Conservation (phyloP, 2,329 filamentous ascomycete species). For the Scedosporium apiospermum region DNA sequence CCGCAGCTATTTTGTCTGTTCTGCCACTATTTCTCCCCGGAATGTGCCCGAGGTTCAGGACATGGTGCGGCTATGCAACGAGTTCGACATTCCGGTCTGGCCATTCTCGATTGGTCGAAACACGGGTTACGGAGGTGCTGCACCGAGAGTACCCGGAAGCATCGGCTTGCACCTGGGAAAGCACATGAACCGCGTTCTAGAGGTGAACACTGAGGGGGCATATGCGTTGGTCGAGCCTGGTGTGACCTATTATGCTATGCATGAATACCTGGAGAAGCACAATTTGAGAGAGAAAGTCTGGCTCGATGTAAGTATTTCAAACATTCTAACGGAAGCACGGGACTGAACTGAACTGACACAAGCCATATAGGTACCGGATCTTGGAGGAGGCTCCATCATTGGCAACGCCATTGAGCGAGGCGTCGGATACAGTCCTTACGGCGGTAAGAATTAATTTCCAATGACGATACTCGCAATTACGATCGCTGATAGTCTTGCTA, state of each 20-base stretch:
- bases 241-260: conserved; percentile 40
- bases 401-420: conserved; percentile 1
- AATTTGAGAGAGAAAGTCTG: conserved; percentile 28
- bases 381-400: conserved; percentile 29
- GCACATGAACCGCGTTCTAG: conserved; percentile 42
- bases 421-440: neutral
- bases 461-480: neutral
- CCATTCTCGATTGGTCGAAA: conserved; percentile 40
- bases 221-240: conserved; percentile 45
- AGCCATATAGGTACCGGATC: conserved; percentile 16
- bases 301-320: conserved; percentile 23
- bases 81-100: conserved; percentile 34
- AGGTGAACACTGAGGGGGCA: conserved; percentile 38
- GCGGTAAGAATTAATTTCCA: conserved; percentile 24
- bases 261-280: conserved; percentile 34
- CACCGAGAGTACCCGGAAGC: conserved; percentile 40
- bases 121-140: conserved; percentile 45
- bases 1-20: conserved; percentile 32
- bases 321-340: no score
- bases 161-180: conserved; percentile 41
- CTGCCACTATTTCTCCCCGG: conserved; percentile 22
- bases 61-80: conserved; percentile 34
- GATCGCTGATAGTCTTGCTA: neutral
- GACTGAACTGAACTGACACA: no score
- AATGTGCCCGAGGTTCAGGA: conserved; percentile 33